Base-by-base conservation (phyloP, 1,284 basidiomycete genomes). In the Pseudozyma sp. region DNA sequence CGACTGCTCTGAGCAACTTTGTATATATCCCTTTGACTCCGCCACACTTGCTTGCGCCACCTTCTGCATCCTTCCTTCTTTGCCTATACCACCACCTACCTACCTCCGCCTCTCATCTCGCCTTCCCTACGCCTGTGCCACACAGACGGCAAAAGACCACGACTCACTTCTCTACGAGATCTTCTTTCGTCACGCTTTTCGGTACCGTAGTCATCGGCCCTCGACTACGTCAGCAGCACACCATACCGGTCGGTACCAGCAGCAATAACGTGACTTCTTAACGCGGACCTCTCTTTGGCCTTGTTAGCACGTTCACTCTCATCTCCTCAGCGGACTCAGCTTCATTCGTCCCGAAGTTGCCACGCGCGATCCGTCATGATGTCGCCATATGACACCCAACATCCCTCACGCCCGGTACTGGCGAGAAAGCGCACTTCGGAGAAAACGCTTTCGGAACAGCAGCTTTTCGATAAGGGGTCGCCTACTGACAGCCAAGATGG, bases 381-480 rank as follows among this genome's bases (percentile, higher is more conserved):
- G 31, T 63, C 66, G 24, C 66, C 60, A 34, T 68, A 63, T 34
- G 60, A 68, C 44, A 31, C 43, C 5, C 52, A 51, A n/a, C 43
- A 58, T 39, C 51, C 60, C 31, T 62, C 66, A 35, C 69, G 69
- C n/a, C 69, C 69, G 14, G 54, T 31, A 30, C 31, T 72, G 37
- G 56, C 64, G 10, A 42, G 69, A 9, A 72, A 68, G 53, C 60
- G 64, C 34, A 72, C 69, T 6, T 60, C 69, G 5, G 69, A 72
- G 7, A 55, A 37, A 30, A 53, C 11, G 3, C 34, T 48, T 16
- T 19, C 59, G 33, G 52, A 53, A 16, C 50, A 60, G 14, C 19
- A 24, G 7, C 13, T 37, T 1, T 24, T 30, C 0, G 56, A 68
- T 17, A 43, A 64, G n/a, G 60, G 37, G 4, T 72, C 69, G 35